These are phyloP conservation scores for Viridothelium virens DNA, from an alignment of 495 filamentous ascomycete genomes.

Conservation along the genomic window DNA sequence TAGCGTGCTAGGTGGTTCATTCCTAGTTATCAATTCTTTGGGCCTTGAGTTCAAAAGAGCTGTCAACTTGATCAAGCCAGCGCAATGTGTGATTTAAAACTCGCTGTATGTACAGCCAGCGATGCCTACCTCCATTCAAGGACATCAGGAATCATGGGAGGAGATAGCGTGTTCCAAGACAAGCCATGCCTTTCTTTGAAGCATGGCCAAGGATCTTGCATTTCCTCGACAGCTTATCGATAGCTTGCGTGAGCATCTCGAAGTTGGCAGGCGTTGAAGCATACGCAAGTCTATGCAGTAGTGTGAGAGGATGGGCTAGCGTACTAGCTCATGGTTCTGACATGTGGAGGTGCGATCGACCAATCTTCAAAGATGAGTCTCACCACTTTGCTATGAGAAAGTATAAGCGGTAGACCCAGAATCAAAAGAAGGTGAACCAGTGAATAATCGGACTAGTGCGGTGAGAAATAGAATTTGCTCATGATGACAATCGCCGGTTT, in stretches of 20 bases:
- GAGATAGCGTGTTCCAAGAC: no score
- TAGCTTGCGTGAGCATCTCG: neutral
- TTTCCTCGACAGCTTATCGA: neutral
- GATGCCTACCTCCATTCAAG: neutral
- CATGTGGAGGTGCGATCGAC: neutral
- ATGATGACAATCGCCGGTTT: neutral
- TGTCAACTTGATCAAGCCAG: no score
- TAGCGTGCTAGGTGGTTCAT: no score
- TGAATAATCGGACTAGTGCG: neutral
- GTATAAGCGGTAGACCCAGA: neutral
- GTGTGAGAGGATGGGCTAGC: neutral
- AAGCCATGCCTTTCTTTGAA: no score
- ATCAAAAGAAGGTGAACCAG: neutral
- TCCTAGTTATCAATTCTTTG: no score
- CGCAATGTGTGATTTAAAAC: no score
- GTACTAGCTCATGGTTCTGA: neutral
- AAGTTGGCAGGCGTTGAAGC: neutral
- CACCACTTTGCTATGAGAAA: neutral
- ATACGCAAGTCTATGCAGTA: neutral
- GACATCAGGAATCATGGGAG: neutral
- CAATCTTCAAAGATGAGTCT: neutral
- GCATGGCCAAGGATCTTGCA: neutral
- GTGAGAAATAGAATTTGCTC: neutral
- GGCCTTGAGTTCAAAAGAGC: no score
- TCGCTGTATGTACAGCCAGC: neutral